Evolutionary conservation across 2,329 filamentous ascomycete genomes (phyloP), one percentile per base, ranked within the genome.

Genomic region (Ambrosiella xylebori): DNA sequence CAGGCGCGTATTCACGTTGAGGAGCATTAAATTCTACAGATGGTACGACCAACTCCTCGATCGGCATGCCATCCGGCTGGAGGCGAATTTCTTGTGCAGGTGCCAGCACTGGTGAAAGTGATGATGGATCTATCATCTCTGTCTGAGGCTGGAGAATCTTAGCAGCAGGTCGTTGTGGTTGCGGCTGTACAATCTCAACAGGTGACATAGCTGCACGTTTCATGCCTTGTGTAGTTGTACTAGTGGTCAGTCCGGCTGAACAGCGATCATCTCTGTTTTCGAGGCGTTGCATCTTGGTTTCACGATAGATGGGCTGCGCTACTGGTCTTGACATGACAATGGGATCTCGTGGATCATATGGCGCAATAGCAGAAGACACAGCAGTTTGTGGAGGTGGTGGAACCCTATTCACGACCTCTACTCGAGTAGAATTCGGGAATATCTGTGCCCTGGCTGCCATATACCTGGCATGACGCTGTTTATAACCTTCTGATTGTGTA

Each of bases 11-110:
- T 36, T 51, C 47, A 12, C 47, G 47, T 35, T 2, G 47, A 8
- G 19, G 2, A 11, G 6, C 9, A 35, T 51, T 51, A 51, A 19
- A 51, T 13, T 61, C 58, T 11, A 60, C 56, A 37, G 59, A 61
- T 9, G 56, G 53, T 3, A 58, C 52, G 13, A 58, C 12, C 6
- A 59, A 8, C 4, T 58, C 57, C 17, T 56, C 39, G 19, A 54
- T 38, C 7, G 12, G n/a, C 3, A 47, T 47, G 8, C n/a, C 5
- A n/a, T 57, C 37, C 9, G 7, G n/a, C n/a, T 47, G 27, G 6
- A 38, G 47, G 8, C 8, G 47, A 19, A 11, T 36, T 35, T 27
- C 5, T 11, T 2, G 8, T 3, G 12, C 13, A 36, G 27, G 6
- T 7, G 17, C 5, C 35, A 19, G 27, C 19, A 36, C 19, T 19